Evolutionary conservation across 306 rosid genomes (phyloP).

Genomic region (Oxytropis ochrocephala): DNA sequence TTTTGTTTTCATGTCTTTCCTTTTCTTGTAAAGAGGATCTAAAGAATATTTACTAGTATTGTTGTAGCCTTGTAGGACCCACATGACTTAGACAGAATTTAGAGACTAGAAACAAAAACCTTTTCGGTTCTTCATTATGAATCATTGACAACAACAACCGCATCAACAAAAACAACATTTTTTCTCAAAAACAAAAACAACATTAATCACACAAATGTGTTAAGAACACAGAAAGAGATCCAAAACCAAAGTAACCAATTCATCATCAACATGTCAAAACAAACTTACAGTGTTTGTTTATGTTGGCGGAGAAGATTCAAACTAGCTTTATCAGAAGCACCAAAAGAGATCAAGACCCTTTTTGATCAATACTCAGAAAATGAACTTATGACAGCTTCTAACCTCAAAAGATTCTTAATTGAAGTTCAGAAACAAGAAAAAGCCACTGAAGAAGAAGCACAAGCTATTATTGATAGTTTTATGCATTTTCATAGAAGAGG

Average conservation of each 20-base stretch:
- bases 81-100: no score
- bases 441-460: constrained; percentile 55
- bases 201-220: not conserved
- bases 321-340: constrained; percentile 60
- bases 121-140: no score
- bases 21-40: no score
- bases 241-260: not conserved
- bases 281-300: constrained; percentile 88
- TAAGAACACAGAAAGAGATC: not conserved
- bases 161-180: not conserved
- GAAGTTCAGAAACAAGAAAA: constrained; percentile 61
- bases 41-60: no score
- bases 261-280: constrained; percentile 51
- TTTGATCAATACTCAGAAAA: constrained; percentile 63
- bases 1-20: no score
- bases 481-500: constrained; percentile 68
- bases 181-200: not conserved
- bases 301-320: constrained; percentile 80
- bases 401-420: constrained; percentile 51
- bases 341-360: constrained; percentile 55
- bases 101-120: no score
- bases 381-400: constrained; percentile 55
- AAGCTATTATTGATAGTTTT: constrained; percentile 50
- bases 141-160: not conserved
- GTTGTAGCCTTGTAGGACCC: no score